phyloP scores from a whole-genome alignment of 768 basidiomycete genomes.

The Suillus subalutaceus region DNA sequence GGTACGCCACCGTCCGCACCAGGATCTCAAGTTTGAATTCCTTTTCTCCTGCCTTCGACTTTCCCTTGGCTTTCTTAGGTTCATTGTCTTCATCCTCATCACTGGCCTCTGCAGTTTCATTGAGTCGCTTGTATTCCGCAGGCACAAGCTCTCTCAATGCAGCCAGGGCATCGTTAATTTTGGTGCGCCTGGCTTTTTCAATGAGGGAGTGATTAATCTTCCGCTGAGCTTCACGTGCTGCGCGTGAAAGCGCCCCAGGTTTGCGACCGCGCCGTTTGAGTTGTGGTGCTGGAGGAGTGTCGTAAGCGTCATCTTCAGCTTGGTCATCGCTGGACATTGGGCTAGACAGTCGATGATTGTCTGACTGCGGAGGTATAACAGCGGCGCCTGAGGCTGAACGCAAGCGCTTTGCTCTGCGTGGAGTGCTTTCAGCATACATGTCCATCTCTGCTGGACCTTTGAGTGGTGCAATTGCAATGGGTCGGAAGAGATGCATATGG shows the following conservation, averaged over 20 bases:
- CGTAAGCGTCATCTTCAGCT: slow-evolving; percentile 32
- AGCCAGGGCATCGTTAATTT: slow-evolving; percentile 91
- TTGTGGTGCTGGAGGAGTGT: slow-evolving; percentile 23
- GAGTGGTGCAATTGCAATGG: slow-evolving; percentile 26
- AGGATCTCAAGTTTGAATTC: slow-evolving; percentile 95
- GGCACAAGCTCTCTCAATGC: slow-evolving; percentile 81
- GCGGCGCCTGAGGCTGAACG: slow-evolving; percentile 27
- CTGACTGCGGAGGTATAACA: slow-evolving; percentile 9
- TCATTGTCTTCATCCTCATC: slow-evolving; percentile 39
- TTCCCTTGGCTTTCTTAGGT: slow-evolving; percentile 31
- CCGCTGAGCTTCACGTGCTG: slow-evolving; percentile 82
- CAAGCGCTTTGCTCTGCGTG: slow-evolving; percentile 47
- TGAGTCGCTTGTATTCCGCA: slow-evolving; percentile 44
- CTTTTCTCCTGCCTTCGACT: slow-evolving; percentile 59
- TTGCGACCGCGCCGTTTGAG: slow-evolving; percentile 72
- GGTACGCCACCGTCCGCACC: slow-evolving; percentile 77
- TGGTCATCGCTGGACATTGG: slow-evolving; percentile 22
- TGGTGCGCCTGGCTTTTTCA: slow-evolving; percentile 90
- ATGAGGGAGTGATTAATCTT: slow-evolving; percentile 95
- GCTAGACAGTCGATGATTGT: slow-evolving; percentile 8
- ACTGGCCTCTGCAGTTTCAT: slow-evolving; percentile 31
- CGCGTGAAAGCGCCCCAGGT: slow-evolving; percentile 71
- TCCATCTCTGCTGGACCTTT: slow-evolving; percentile 20
- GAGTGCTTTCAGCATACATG: slow-evolving; percentile 42
- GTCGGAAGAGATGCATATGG: slow-evolving; percentile 24